Evolutionary conservation across 495 filamentous ascomycete species (phyloP), one percentile per base, ranked within the genome.

Genomic region (Niebla homalea): DNA sequence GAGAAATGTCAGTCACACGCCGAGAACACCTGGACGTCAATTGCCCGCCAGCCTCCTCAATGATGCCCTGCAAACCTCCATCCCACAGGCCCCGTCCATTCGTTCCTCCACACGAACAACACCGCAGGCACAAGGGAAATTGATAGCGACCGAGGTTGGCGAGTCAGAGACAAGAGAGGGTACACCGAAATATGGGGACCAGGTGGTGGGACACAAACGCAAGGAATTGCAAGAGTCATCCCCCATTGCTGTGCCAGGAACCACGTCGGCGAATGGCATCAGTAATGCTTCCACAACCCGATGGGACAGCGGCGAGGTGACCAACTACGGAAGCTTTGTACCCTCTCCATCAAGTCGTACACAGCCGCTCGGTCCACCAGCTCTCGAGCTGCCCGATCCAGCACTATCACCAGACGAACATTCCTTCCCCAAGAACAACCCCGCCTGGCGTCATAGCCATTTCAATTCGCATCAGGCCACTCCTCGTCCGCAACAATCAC

Each of bases 321-420:
- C 60, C 15, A 76, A 66, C 36, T 93, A 92, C 75, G 87, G 87
- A 18, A 90, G 86, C 62, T 84, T 93, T 46, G 65, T 80, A 4
- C 71, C 76, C 3, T 79, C 80, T 12, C 82, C 83, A 0, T 78
- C 79, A n/a, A 53, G 56, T 21, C 48, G 55, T 6, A 46, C 50
- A 14, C 55, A 51, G 15, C 60, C 56, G 21, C 67, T 67, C 20
- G 68, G 70, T 26, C 62, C 67, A n/a, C 73, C 68, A 18, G 72
- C 64, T 1, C 70, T 82, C 5, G 76, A 83, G 55, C 73, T 95
- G 12, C 89, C 89, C 0, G 85, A 75, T 43, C 84, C 89, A 15
- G 86, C 87, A 5, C 67, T 89, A 36, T 57, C 62, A 32, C 56
- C 65, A 21, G 55, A 60, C 1, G 57, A 60, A 25, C 46, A 62